A percentile compares a stretch with the other conserved stretches of the same genome.
phyloP scores from a whole-genome alignment of 768 basidiomycete genomes.

The Hemileccinum impolitum region DNA sequence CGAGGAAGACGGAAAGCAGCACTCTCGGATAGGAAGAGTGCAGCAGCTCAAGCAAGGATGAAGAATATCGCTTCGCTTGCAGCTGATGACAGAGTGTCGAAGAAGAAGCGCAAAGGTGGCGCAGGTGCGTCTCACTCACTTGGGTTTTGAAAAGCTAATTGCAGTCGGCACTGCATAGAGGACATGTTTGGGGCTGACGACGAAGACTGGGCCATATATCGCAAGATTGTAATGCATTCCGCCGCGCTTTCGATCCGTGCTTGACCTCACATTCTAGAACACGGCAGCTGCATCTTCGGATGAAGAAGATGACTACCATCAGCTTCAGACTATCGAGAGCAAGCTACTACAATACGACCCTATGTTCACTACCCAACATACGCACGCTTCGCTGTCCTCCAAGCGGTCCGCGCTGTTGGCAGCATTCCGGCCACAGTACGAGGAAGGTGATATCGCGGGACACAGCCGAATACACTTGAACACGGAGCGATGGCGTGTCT shows the following conservation, averaged over 20 bases:
- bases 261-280: constrained; percentile 44
- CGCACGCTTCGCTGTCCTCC: constrained; percentile 72
- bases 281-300: constrained; percentile 71
- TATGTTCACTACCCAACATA: constrained; percentile 75
- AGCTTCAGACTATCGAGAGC: constrained; percentile 71
- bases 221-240: constrained; percentile 73
- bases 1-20: constrained; percentile 76
- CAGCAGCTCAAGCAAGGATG: constrained; percentile 94
- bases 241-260: not conserved
- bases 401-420: constrained; percentile 82
- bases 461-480: constrained; percentile 81
- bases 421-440: constrained; percentile 78
- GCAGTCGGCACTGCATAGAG: constrained; percentile 45
- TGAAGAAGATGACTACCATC: constrained; percentile 81
- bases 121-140: constrained; percentile 49
- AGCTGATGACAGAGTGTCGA: constrained; percentile 76
- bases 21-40: constrained; percentile 87
- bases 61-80: constrained; percentile 92
- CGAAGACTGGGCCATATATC: constrained; percentile 96
- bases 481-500: constrained; percentile 85
- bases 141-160: constrained; percentile 1
- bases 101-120: constrained; percentile 81
- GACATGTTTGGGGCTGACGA: constrained; percentile 93
- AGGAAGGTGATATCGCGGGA: constrained; percentile 70
- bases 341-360: constrained; percentile 84